Evolutionary conservation across 2,329 filamentous ascomycete genomes (phyloP), one percentile per base, ranked within the genome.

Genomic region (Pseudogymnoascus sp.): DNA sequence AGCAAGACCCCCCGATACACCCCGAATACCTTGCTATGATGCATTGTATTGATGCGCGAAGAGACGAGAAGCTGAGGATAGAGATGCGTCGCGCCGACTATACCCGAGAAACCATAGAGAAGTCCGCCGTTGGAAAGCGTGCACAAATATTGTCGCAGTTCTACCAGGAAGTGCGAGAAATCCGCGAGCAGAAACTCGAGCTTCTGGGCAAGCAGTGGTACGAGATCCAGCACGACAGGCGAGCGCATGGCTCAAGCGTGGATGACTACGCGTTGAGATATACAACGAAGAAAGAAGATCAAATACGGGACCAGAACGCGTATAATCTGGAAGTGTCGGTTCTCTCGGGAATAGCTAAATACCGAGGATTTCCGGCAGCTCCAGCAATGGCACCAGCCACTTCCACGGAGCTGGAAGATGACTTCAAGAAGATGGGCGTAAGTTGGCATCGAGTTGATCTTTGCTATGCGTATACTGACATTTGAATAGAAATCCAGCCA

Each of bases 251-350:
- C 65, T 88, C 90, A 70, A 88, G 89, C 65, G 85, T 93, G 67
- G 87, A 90, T 42, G 90, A 95, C 69, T 96, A 90, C 72, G 87
- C 88, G 63, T 84, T 96, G 68, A 85, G 88, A 62, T 96, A 96
- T 72, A 90, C 91, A 7, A 85, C 88, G 60, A 87, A 88, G 67
- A 85, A 87, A 65, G 83, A 87, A 29, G 88, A 93, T 70, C 90
- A 93, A 71, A 83, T 96, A 65, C 83, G 86, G 66, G 90, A 97
- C 66, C 93, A 96, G 69, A 84, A 92, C 60, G 89, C 93, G 56
- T 97, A 97, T 78, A 97, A 96, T 74, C 90, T 89, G 68, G 95
- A 99, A 74, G 93, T 99, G 4, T 96, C 93, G 0, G 86, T 97
- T 29, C 79, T 99, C 64, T 88, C 93, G 5, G 93, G 93, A 38